Evolutionary conservation across 2,329 filamentous ascomycete species (phyloP), one percentile per base, ranked within the genome.

Genomic region (Arthrinium phaeospermum): DNA sequence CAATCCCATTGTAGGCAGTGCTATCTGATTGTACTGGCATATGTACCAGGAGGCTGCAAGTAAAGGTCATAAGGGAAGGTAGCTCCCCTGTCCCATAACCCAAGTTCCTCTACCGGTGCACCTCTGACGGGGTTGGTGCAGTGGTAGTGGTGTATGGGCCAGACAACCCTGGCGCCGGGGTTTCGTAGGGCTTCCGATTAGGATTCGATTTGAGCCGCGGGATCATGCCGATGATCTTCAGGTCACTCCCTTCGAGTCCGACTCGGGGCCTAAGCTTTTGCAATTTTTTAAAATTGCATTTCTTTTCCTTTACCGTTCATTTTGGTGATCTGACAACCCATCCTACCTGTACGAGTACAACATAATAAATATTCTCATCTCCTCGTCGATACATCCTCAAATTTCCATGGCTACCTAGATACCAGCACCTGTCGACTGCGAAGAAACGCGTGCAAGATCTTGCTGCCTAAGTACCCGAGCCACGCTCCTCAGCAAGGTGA

Each of bases 131-230:
- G 57, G 57, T 41, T 61, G 22, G 57, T n/a, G 57, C 22, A 64
- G 57, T 64, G 57, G 57, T 41, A 41, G 49, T 27, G 57, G 57
- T 64, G 34, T 64, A 64, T 64, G 57, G 57, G 34, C 30, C 10
- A 64, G 57, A 64, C 57, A 64, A 64, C 34, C 22, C 30, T 3
- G 27, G 27, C 27, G 27, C 16, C 5, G 12, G 57, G 57, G 57
- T 64, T 64, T 64, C 57, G 57, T 64, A 64, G 34, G 22, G 57
- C 14, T 1, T 37, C 57, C 10, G 30, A 41, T 41, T 24, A n/a
- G 57, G 34, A 14, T 2, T 6, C 3, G 34, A 2, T 14, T 12
- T 19, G 30, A 64, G 57, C 8, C 19, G 57, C 57, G 57, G 57
- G 57, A 41, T n/a, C 30, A 22, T 64, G 57, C 57, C 57, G 57